Base-by-base conservation (phyloP, 352 stramenopile genomes). In the Phytophthora crassamura region DNA sequence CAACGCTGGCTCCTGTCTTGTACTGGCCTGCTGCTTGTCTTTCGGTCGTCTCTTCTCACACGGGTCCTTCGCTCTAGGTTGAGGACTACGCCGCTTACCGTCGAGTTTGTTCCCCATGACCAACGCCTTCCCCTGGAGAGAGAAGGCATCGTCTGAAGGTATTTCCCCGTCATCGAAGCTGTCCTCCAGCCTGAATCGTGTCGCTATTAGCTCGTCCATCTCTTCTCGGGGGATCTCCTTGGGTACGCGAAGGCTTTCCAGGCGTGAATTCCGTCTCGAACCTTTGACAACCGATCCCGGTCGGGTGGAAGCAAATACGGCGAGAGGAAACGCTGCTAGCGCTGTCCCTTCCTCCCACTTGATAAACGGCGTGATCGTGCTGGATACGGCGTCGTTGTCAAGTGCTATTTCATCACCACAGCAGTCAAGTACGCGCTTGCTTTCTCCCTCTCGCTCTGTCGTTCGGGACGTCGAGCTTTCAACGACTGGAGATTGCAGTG, bases 251-350 rank as follows among this genome's bases (percentile, higher is more conserved):
- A 50, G 32, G 28, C 48, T 58, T 20, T 12, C 16, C 34, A 56
- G 30, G 20, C 39, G 55, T n/a, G n/a, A n/a, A n/a, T n/a, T n/a
- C n/a, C n/a, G n/a, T n/a, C n/a, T n/a, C n/a, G n/a, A n/a, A n/a
- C n/a, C 16, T 5, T 38, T 14, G 40, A 33, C 10, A 14, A 15
- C 22, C 6, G 35, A 28, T 7, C 25, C 43, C 5, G 33, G 18
- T 9, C 52, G 43, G 12, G 42, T 60, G 18, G 3, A 46, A 12
- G 66, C 7, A 12, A 45, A 20, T 14, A 72, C 63, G 12, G 51
- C 46, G 5, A 75, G 56, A 4, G 67, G 56, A 5, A 72, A 72
- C 32, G 41, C 57, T 36, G 69, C 58, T 28, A 75, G 41, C n/a
- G n/a, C 16, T 22, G 36, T 14, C 0, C 7, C 15, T 0, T 67